phyloP scores from a whole-genome alignment of 306 rosid species.

The Citrullus mucosospermus region DNA sequence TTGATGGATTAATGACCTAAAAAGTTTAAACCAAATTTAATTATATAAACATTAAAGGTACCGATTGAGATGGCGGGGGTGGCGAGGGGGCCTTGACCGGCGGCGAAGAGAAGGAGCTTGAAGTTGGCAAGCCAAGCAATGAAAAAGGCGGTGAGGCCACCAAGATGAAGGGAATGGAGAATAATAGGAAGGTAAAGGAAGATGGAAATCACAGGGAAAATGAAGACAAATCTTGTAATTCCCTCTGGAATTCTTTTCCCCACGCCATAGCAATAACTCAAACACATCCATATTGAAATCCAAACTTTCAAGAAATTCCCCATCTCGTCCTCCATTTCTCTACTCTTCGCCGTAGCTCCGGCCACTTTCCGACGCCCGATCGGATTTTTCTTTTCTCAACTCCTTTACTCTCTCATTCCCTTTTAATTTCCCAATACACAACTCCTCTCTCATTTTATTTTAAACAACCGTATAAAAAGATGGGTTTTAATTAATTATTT shows the following conservation, averaged over 20 bases:
- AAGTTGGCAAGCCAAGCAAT: slow-evolving; percentile 31
- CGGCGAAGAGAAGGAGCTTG: slow-evolving; percentile 36
- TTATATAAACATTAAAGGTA: too few species aligned
- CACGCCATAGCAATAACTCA: neutral
- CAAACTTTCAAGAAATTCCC: neutral
- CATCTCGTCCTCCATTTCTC: neutral
- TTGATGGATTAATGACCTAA: too few species aligned
- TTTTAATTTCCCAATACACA: too few species aligned
- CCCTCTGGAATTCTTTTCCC: neutral
- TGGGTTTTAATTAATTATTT: too few species aligned
- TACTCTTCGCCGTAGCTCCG: neutral
- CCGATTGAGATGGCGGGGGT: slow-evolving; percentile 3
- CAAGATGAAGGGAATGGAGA: slow-evolving; percentile 12
- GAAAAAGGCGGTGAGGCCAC: slow-evolving; percentile 21
- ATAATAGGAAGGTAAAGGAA: slow-evolving; percentile 36
- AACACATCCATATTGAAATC: neutral
- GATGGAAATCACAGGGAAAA: slow-evolving; percentile 23
- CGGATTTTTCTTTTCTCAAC: neutral
- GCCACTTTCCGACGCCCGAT: neutral
- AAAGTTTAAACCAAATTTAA: too few species aligned
- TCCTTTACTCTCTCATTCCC: neutral
- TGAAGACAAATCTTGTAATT: neutral
- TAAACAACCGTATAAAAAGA: too few species aligned
- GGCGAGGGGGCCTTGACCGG: slow-evolving; percentile 21
- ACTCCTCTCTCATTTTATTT: too few species aligned